phyloP scores from a whole-genome alignment of 192 early-diverging fungal genomes.

The Funneliformis geosporum region DNA sequence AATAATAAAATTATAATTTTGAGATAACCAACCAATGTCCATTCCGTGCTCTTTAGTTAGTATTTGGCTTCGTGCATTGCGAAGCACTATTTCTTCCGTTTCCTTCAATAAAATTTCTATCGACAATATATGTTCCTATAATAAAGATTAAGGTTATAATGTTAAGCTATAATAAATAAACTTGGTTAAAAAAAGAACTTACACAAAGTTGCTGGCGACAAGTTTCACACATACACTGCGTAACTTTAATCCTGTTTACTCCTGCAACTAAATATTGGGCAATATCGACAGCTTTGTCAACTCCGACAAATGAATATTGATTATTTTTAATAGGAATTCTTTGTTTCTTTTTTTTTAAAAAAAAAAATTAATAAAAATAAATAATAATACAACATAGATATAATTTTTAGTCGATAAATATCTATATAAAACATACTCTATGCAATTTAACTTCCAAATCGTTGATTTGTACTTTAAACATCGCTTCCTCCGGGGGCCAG shows the following conservation, averaged over 20 bases:
- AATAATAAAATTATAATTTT: neutral
- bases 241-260: neutral
- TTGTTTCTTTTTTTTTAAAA: slow-evolving; percentile 11
- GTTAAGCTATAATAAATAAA: neutral
- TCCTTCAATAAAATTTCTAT: neutral
- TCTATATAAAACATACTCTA: neutral
- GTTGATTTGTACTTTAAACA: neutral
- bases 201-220: neutral
- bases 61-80: neutral
- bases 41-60: neutral
- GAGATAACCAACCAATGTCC: neutral
- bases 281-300: neutral
- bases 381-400: neutral
- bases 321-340: neutral
- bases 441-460: neutral
- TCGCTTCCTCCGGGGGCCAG: neutral
- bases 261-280: neutral
- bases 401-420: no score
- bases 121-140: neutral
- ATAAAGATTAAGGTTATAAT: neutral
- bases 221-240: neutral
- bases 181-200: neutral
- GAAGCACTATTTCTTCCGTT: neutral
- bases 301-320: neutral
- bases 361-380: neutral